Evolutionary conservation across 768 basidiomycete genomes (phyloP), one percentile per base, ranked within the genome.

Genomic region (Tulasnella sp.): DNA sequence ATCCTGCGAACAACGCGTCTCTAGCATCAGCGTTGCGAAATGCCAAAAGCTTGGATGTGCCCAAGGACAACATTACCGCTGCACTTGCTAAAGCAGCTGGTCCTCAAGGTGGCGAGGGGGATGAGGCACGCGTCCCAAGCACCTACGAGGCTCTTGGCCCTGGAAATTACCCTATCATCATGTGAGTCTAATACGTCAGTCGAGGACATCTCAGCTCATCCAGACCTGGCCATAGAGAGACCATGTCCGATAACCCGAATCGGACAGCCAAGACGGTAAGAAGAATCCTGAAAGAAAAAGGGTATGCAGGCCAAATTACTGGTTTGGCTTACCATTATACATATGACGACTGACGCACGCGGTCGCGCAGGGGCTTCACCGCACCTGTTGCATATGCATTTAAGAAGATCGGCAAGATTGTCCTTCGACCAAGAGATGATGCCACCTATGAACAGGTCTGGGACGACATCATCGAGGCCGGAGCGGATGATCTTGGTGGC

Each of bases 51-150:
- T 17, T 50, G 11, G 56, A 58, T 24, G 44, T 58, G 21, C 56
- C 56, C 10, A 58, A 58, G 23, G 56, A 58, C 43, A 58, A 58
- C 43, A 49, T 58, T 29, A 32, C 43, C 3, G 56, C 56, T 26
- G 56, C 56, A 2, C 27, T 58, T 42, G 48, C 56, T 10, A 47
- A 50, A 48, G 56, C 56, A 4, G 24, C 56, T 3, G 43, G 44
- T 24, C 43, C 56, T 19, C 13, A 15, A 23, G 29, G 10, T 26
- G 49, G 29, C 29, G 49, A 48, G 32, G 27, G 44, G 15, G 56
- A 58, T 21, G 56, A 58, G 23, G 19, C 45, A 32, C 49, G 27
- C 29, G 15, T 38, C 11, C 24, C 56, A n/a, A 49, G 45, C 23
- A 41, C 49, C 13, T 58, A 49, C 30, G 56, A 58, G 32, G 43